These are phyloP conservation scores for Hexamita inflata DNA, from an alignment of 208 protist genomes.

Conservation along the genomic window DNA sequence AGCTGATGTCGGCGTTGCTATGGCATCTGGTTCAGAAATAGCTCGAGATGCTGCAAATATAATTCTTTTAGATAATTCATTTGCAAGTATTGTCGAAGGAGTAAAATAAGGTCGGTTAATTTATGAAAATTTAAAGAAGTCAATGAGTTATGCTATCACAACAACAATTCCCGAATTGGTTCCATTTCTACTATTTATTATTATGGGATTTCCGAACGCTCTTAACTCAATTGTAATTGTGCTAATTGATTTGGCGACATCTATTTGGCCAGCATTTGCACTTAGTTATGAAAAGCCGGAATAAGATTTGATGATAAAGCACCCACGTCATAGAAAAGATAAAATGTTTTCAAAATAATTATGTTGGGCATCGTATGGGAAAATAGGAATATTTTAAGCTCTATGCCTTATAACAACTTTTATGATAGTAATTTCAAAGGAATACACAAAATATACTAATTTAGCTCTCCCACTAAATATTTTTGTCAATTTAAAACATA, in stretches of 20 bases:
- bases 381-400: constrained; percentile 1
- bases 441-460: no score
- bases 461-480: no score
- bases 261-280: constrained; percentile 27
- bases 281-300: neutral
- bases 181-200: constrained; percentile 30
- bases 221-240: neutral
- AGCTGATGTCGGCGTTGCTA: constrained; percentile 86
- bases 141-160: constrained; percentile 32
- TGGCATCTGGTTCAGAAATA: constrained; percentile 80
- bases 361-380: neutral
- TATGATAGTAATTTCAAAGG: constrained; percentile 3
- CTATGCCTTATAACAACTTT: neutral
- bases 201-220: constrained; percentile 25
- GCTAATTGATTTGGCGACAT: neutral
- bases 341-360: neutral
- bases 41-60: constrained; percentile 69
- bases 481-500: no score
- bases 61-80: constrained; percentile 88
- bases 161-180: constrained; percentile 23
- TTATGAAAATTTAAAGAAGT: constrained; percentile 40
- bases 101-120: constrained; percentile 36
- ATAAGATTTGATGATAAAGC: constrained; percentile 13
- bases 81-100: constrained; percentile 70
- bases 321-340: neutral